These are phyloP conservation scores for Senna siamea DNA, from an alignment of 306 rosid species.

Conservation along the genomic window DNA sequence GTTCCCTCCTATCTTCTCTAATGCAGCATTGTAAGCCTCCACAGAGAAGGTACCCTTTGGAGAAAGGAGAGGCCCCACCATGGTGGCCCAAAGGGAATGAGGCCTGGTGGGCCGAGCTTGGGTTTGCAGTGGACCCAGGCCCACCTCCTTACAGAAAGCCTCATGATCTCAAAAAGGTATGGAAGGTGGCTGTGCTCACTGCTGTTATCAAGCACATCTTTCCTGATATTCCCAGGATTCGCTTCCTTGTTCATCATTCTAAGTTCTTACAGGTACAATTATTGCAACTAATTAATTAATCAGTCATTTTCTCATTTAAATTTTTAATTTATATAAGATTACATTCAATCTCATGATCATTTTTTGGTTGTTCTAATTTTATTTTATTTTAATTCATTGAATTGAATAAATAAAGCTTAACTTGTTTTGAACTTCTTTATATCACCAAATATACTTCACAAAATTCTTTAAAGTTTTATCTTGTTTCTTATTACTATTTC, in stretches of 20 bases:
- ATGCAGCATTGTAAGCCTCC: conserved; percentile 70
- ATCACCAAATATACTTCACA: too few relatives aligned
- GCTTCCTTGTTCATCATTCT: conserved; percentile 55
- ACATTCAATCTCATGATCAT: too few relatives aligned
- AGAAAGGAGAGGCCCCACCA: conserved; percentile 63
- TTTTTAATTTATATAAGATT: too few relatives aligned
- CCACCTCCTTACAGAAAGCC: conserved; percentile 78
- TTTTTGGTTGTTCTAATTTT: too few relatives aligned
- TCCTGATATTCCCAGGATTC: conserved; percentile 55
- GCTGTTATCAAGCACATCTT: conserved; percentile 69
- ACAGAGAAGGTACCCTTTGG: conserved; percentile 68
- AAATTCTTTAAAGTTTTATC: too few relatives aligned
- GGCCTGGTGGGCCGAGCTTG: conserved; percentile 64
- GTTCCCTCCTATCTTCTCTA: conserved; percentile 62
- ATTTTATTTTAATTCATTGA: too few relatives aligned
- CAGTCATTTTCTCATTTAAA: too few relatives aligned
- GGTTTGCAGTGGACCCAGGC: conserved; percentile 50
- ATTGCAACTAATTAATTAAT: too few relatives aligned
- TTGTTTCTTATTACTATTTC: too few relatives aligned
- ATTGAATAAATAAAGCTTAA: too few relatives aligned
- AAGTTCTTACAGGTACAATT: conserved; percentile 58
- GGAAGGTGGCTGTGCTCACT: conserved; percentile 69
- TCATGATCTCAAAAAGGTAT: conserved; percentile 71
- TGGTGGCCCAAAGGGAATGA: conserved; percentile 80
- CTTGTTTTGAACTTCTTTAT: too few relatives aligned